These are phyloP conservation scores for Helenozyma baotianmanensis DNA, from an alignment of 805 yeast species.

Conservation along the genomic window DNA sequence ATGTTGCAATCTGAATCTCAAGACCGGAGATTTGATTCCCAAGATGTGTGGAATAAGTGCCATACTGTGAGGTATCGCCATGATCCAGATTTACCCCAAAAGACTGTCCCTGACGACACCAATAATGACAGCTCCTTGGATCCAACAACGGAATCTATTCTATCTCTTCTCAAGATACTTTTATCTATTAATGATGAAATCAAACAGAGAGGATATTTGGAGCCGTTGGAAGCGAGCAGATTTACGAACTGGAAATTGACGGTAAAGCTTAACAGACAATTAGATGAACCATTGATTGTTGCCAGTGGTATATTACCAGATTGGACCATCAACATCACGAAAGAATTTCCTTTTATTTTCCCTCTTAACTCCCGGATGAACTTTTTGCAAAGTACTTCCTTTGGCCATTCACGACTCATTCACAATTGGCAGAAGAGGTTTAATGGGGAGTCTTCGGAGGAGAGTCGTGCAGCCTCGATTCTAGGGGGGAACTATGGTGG, in stretches of 20 bases:
- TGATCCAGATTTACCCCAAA: too few species aligned
- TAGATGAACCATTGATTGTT: slow-evolving; percentile 85
- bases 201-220: too few species aligned
- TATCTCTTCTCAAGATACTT: too few species aligned
- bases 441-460: slow-evolving; percentile 23
- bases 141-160: too few species aligned
- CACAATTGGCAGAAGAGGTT: slow-evolving; percentile 65
- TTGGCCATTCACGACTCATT: slow-evolving; percentile 81
- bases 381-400: slow-evolving; percentile 81
- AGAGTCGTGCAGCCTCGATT: neutral
- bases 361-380: slow-evolving; percentile 77
- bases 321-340: slow-evolving; percentile 76
- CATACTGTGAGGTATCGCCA: slow-evolving; percentile 53
- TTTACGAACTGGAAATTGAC: slow-evolving; percentile 79
- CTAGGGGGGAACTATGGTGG: neutral
- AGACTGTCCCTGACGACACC: too few species aligned
- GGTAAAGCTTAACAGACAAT: slow-evolving; percentile 78
- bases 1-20: slow-evolving; percentile 37
- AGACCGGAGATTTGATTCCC: slow-evolving; percentile 38
- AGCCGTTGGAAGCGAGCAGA: slow-evolving; percentile 1
- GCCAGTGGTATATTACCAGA: slow-evolving; percentile 82
- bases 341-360: slow-evolving; percentile 73
- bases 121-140: too few species aligned
- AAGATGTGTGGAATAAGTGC: slow-evolving; percentile 52
- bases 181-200: too few species aligned